Conservation (phyloP, 2,329 filamentous ascomycete species). For the Corinectria fuckeliana region DNA sequence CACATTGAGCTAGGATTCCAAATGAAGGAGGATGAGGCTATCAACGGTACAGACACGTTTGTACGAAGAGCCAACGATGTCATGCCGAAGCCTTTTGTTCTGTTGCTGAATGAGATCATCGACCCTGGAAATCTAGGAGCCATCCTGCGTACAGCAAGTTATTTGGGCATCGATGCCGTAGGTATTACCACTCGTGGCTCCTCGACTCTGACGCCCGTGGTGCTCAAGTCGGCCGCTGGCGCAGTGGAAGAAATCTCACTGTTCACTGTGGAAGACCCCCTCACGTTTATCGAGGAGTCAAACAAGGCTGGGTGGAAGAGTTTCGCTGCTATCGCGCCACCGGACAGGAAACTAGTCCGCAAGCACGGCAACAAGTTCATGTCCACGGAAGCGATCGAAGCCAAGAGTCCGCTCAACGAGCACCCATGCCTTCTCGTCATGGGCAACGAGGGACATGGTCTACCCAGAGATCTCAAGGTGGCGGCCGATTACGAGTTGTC, state of each 20-base stretch:
- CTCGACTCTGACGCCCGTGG: slow-evolving; percentile 75
- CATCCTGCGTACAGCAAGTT: slow-evolving; percentile 86
- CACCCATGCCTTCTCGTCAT: slow-evolving; percentile 81
- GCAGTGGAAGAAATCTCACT: slow-evolving; percentile 82
- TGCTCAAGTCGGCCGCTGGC: slow-evolving; percentile 87
- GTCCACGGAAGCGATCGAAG: slow-evolving; percentile 57
- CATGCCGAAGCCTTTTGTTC: slow-evolving; percentile 68
- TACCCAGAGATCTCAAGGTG: slow-evolving; percentile 68
- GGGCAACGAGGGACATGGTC: slow-evolving; percentile 80
- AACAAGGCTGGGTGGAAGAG: slow-evolving; percentile 79
- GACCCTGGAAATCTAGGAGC: slow-evolving; percentile 92
- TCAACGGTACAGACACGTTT: slow-evolving; percentile 74
- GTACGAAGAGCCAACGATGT: slow-evolving; percentile 39
- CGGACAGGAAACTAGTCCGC: slow-evolving; percentile 42
- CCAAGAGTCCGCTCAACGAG: slow-evolving; percentile 58
- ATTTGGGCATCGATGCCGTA: slow-evolving; percentile 87
- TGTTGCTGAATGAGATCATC: slow-evolving; percentile 77
- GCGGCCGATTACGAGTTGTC: slow-evolving; percentile 70
- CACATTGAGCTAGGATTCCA: slow-evolving; percentile 68
- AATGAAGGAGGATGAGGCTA: slow-evolving; percentile 71
- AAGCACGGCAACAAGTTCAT: slow-evolving; percentile 52
- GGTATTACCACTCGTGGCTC: slow-evolving; percentile 76
- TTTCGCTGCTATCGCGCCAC: slow-evolving; percentile 73
- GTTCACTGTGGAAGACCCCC: slow-evolving; percentile 71
- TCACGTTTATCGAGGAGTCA: slow-evolving; percentile 73